phyloP scores from a whole-genome alignment of 2,329 filamentous ascomycete species.

The Alternaria triticimaculans region DNA sequence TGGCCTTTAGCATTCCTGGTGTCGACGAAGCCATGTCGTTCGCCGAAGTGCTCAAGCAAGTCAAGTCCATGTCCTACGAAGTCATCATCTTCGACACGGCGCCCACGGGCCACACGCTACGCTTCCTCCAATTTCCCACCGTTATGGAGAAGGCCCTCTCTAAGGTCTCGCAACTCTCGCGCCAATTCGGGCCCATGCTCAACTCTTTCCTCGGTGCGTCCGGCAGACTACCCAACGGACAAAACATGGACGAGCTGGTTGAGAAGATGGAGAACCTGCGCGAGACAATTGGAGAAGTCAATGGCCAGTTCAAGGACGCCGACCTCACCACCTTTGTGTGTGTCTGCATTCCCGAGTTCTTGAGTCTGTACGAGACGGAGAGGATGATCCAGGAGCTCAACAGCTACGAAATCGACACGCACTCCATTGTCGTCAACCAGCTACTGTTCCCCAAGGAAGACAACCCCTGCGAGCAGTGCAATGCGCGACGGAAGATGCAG shows the following conservation, averaged over 20 bases:
- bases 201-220: constrained; percentile 86
- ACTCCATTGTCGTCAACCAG: constrained; percentile 98
- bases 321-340: constrained; percentile 96
- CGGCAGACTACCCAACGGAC: constrained; percentile 84
- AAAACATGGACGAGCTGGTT: constrained; percentile 89
- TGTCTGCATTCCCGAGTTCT: constrained; percentile 96
- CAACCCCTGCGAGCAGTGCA: constrained; percentile 93
- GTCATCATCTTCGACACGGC: constrained; percentile 99
- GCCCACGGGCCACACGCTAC: constrained; percentile 95
- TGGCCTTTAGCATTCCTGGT: constrained; percentile 96
- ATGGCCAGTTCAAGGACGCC: constrained; percentile 97
- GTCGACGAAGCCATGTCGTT: constrained; percentile 99
- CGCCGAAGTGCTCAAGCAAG: constrained; percentile 97
- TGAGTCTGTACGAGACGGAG: constrained; percentile 97
- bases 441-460: constrained; percentile 87
- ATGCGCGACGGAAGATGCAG: constrained; percentile 95
- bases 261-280: constrained; percentile 93
- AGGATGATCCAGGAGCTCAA: constrained; percentile 99
- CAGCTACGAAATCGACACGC: constrained; percentile 92
- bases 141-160: constrained; percentile 98
- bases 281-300: constrained; percentile 93
- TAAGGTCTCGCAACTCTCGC: constrained; percentile 92
- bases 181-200: constrained; percentile 93
- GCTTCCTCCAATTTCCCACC: constrained; percentile 97
- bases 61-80: constrained; percentile 98